Conservation (phyloP, 2,329 filamentous ascomycete genomes). For the Microsporum canis region DNA sequence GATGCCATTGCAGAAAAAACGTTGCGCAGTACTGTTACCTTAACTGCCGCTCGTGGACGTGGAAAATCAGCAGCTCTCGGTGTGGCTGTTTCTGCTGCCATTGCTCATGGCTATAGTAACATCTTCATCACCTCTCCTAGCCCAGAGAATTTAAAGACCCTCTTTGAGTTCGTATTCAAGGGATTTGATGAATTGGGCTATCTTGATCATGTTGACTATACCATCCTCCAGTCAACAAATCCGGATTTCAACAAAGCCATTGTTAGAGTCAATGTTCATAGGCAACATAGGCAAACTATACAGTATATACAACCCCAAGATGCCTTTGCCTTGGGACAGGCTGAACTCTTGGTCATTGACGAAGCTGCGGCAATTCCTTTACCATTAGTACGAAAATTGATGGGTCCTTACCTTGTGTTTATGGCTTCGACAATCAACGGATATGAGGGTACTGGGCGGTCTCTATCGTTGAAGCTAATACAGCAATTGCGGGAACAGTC, state of each 20-base stretch:
- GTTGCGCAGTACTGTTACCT: conserved; percentile 77
- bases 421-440: conserved; percentile 99
- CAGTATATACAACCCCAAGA: conserved; percentile 98
- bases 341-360: conserved; percentile 90
- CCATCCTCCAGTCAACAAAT: conserved; percentile 95
- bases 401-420: conserved; percentile 95
- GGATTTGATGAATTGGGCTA: conserved; percentile 92
- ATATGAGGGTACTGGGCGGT: conserved; percentile 93
- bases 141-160: conserved; percentile 94
- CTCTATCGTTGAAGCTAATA: conserved; percentile 88
- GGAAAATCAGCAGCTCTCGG: conserved; percentile 95
- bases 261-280: conserved; percentile 88
- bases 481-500: conserved; percentile 95
- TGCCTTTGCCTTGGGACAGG: conserved; percentile 86
- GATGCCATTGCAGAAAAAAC: conserved; percentile 96
- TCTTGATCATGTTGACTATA: conserved; percentile 91
- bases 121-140: conserved; percentile 98
- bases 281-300: conserved; percentile 91
- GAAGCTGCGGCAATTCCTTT: conserved; percentile 94
- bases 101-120: conserved; percentile 96
- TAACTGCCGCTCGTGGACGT: conserved; percentile 87
- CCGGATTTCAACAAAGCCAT: conserved; percentile 99
- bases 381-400: conserved; percentile 80
- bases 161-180: conserved; percentile 98
- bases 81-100: conserved; percentile 82